A percentile compares a stretch with the other conserved stretches of the same genome.
Evolutionary conservation across 2,329 filamentous ascomycete species (phyloP).

Genomic region (Phialemoniopsis sp.): DNA sequence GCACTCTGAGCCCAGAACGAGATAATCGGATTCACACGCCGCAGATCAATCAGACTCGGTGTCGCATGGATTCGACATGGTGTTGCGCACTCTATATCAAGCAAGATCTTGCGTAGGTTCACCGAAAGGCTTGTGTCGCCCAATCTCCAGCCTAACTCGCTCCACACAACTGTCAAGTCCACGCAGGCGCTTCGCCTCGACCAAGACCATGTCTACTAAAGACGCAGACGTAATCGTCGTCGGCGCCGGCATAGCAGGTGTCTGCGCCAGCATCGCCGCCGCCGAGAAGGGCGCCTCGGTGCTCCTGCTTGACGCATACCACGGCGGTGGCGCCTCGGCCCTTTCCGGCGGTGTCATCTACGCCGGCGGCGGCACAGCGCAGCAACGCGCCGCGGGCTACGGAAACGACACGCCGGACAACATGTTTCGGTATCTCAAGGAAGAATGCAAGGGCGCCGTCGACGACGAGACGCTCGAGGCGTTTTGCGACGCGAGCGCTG

Average conservation of each 20-base stretch:
- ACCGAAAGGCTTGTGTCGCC: too few relatives aligned
- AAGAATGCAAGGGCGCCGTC: conserved; percentile 7
- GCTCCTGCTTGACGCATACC: conserved; percentile 57
- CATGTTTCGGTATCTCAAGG: conserved; percentile 10
- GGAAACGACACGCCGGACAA: conserved; percentile 10
- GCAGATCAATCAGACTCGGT: too few relatives aligned
- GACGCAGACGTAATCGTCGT: conserved; percentile 48
- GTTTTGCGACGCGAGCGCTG: conserved; percentile 11
- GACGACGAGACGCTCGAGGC: conserved; percentile 7
- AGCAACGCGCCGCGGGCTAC: conserved; percentile 8
- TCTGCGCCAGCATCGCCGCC: conserved; percentile 55
- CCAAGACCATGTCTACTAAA: too few relatives aligned
- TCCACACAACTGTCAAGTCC: too few relatives aligned
- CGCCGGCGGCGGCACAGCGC: conserved; percentile 9
- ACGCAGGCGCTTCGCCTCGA: too few relatives aligned
- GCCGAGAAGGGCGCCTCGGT: conserved; percentile 48
- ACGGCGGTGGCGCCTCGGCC: too few relatives aligned
- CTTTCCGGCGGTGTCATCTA: conserved; percentile 11
- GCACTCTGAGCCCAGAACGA: too few relatives aligned
- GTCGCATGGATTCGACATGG: too few relatives aligned
- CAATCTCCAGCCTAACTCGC: too few relatives aligned
- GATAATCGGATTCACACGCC: too few relatives aligned
- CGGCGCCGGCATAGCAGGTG: conserved; percentile 61
- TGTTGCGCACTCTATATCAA: too few relatives aligned
- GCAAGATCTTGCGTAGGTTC: too few relatives aligned